These are phyloP conservation scores for Neonectria neomacrospora DNA, from an alignment of 2,329 filamentous ascomycete species.

Conservation along the genomic window DNA sequence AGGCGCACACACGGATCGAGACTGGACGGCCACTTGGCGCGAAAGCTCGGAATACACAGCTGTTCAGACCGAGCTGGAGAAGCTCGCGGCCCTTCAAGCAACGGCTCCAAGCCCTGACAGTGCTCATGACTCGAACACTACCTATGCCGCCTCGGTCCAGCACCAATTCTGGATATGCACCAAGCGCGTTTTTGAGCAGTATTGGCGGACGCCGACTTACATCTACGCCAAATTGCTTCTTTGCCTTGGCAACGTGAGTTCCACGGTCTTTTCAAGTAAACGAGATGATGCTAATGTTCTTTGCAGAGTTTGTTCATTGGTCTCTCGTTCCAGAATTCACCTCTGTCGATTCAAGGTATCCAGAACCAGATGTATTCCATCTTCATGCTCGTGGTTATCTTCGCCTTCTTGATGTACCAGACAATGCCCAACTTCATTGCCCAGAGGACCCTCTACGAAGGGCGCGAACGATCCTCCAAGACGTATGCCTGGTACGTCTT, in stretches of 20 bases:
- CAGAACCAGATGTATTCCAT: constrained; percentile 75
- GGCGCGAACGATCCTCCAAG: constrained; percentile 73
- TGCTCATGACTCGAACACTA: constrained; percentile 69
- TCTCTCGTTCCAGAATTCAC: constrained; percentile 24
- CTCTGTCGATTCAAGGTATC: constrained; percentile 64
- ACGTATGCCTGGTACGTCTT: constrained; percentile 56
- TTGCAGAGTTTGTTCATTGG: constrained; percentile 24
- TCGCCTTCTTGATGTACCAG: constrained; percentile 66
- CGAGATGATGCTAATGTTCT: neutral
- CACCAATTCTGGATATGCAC: constrained; percentile 46
- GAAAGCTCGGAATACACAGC: constrained; percentile 61
- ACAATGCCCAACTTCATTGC: constrained; percentile 76
- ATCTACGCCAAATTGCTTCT: constrained; percentile 64
- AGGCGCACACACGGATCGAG: constrained; percentile 60
- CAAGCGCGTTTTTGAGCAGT: constrained; percentile 48
- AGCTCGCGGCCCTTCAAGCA: constrained; percentile 66
- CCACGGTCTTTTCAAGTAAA: neutral
- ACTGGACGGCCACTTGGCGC: constrained; percentile 78
- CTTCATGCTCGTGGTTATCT: constrained; percentile 75
- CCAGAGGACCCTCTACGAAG: constrained; percentile 73
- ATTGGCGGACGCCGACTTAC: constrained; percentile 61
- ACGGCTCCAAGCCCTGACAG: neutral
- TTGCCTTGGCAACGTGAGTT: constrained; percentile 15
- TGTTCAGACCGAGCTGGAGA: constrained; percentile 70
- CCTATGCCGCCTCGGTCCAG: constrained; percentile 48